Conservation (phyloP, 2,329 filamentous ascomycete species). For the Apiospora saccharicola region DNA sequence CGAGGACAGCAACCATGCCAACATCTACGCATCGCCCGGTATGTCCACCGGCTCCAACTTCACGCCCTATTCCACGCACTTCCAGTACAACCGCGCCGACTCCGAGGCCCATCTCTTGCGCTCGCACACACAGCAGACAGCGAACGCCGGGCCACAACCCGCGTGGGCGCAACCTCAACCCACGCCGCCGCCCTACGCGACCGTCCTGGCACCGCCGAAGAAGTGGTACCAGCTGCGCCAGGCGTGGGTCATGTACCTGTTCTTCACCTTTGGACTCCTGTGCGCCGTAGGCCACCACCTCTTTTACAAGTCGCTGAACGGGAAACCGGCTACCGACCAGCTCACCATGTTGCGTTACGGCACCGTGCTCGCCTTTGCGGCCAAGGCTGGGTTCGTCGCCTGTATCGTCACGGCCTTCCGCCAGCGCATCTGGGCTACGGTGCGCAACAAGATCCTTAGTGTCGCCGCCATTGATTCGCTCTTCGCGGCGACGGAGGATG, state of each 20-base stretch:
- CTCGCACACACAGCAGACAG: constrained; percentile 25
- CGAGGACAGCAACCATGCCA: constrained; percentile 28
- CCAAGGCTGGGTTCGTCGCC: constrained; percentile 48
- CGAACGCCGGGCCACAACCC: background rate
- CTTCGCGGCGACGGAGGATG: constrained; percentile 43
- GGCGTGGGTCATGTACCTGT: constrained; percentile 46
- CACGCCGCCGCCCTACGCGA: constrained; percentile 22
- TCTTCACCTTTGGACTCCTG: constrained; percentile 45
- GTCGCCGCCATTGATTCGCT: constrained; percentile 43
- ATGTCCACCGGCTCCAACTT: constrained; percentile 29
- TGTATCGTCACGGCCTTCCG: constrained; percentile 44
- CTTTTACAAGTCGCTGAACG: constrained; percentile 46
- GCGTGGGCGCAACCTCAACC: background rate
- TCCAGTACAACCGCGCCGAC: constrained; percentile 31
- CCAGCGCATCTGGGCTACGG: constrained; percentile 44
- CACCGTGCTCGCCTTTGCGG: constrained; percentile 47
- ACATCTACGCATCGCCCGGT: constrained; percentile 28
- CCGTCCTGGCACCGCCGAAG: constrained; percentile 6
- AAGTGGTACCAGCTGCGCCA: constrained; percentile 46
- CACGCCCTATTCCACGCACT: constrained; percentile 28
- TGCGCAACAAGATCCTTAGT: constrained; percentile 40
- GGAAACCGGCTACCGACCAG: constrained; percentile 43
- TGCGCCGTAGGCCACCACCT: constrained; percentile 48
- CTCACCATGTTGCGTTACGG: constrained; percentile 49
- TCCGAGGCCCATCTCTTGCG: constrained; percentile 32